A percentile compares a stretch with the other conserved stretches of the same genome.
Evolutionary conservation across 2,329 filamentous ascomycete species (phyloP).

Genomic region (Cadophora malorum): DNA sequence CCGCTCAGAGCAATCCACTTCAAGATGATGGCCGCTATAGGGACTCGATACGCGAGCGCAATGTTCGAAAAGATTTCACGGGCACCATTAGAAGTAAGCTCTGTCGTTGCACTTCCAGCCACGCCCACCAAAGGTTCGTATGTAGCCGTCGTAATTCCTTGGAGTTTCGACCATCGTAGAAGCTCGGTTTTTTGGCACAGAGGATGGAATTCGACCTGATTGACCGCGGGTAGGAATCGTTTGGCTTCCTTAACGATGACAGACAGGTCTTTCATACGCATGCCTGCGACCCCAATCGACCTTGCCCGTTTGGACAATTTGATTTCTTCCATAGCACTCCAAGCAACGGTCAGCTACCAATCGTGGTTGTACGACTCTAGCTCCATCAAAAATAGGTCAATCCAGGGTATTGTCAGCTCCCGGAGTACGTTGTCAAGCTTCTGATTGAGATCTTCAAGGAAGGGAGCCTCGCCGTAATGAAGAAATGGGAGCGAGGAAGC

Average conservation of each 20-base stretch:
- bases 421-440: not conserved
- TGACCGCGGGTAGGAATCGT: slow-evolving; percentile 48
- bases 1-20: not conserved
- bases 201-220: slow-evolving; percentile 53
- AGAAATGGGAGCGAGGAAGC: not conserved
- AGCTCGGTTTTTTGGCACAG: slow-evolving; percentile 35
- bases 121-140: slow-evolving; percentile 55
- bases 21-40: not conserved
- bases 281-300: slow-evolving; percentile 80
- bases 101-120: not conserved
- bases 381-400: slow-evolving; percentile 2
- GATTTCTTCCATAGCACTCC: slow-evolving; percentile 67
- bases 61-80: not conserved
- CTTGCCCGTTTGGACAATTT: slow-evolving; percentile 65
- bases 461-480: not conserved
- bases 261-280: slow-evolving; percentile 59
- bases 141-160: slow-evolving; percentile 59
- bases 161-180: slow-evolving; percentile 47
- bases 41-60: not conserved
- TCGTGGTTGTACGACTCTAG: not conserved
- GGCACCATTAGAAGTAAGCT: not conserved
- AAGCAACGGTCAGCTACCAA: slow-evolving; percentile 40
- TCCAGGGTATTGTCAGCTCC: not conserved
- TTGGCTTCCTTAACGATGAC: slow-evolving; percentile 56
- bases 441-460: not conserved